phyloP scores from a whole-genome alignment of 768 basidiomycete genomes.

The Dentipellis sp. region DNA sequence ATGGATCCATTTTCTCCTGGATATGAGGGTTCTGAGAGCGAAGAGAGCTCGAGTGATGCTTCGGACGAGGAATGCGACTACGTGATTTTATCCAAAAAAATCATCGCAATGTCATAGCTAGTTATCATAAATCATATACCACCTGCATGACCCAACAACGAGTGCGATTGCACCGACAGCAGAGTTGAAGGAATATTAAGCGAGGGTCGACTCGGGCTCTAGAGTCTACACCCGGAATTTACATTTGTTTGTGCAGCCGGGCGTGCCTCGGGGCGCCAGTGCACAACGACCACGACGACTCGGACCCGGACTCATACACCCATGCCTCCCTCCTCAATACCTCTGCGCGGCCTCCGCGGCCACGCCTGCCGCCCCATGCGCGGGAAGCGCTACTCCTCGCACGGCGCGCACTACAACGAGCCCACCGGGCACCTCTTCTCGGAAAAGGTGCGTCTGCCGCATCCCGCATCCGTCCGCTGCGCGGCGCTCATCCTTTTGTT shows the following conservation, averaged over 20 bases:
- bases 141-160: too few relatives aligned
- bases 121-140: background rate
- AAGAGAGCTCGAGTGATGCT: slow-evolving; percentile 22
- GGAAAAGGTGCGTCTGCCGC: slow-evolving; percentile 63
- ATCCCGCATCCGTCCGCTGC: background rate
- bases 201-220: background rate
- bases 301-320: background rate
- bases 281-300: too few relatives aligned
- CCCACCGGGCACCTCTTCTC: slow-evolving; percentile 83
- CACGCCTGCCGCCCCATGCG: slow-evolving; percentile 16
- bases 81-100: slow-evolving; percentile 26
- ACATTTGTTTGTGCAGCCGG: too few relatives aligned
- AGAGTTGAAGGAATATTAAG: background rate
- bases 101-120: background rate
- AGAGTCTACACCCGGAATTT: background rate
- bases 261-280: too few relatives aligned
- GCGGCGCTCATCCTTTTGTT: background rate
- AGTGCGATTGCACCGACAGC: too few relatives aligned
- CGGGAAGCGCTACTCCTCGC: slow-evolving; percentile 53
- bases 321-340: slow-evolving; percentile 3
- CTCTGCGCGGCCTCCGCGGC: slow-evolving; percentile 10
- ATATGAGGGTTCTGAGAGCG: slow-evolving; percentile 20
- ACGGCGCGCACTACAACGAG: slow-evolving; percentile 81
- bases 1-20: slow-evolving; percentile 46
- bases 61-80: slow-evolving; percentile 22